Evolutionary conservation across 2,329 filamentous ascomycete genomes (phyloP).

Genomic region (Xylaria sp.): DNA sequence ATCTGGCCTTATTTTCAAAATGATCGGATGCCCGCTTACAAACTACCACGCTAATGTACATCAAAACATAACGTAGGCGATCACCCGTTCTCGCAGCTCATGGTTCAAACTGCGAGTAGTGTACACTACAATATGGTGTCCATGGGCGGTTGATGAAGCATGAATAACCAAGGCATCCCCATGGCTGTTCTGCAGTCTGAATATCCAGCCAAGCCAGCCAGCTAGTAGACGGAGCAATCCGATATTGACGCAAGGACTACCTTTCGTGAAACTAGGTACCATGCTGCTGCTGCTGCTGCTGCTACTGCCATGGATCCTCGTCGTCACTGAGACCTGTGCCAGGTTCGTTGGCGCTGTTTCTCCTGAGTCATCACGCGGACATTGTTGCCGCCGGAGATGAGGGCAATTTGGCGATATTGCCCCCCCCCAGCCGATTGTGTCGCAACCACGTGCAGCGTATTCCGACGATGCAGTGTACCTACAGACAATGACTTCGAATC

Average conservation of each 20-base stretch:
- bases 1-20: slow-evolving; percentile 5
- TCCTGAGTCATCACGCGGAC: slow-evolving; percentile 17
- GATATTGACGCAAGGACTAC: slow-evolving; percentile 22
- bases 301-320: slow-evolving; percentile 26
- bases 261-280: slow-evolving; percentile 28
- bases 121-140: neutral
- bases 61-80: slow-evolving; percentile 17
- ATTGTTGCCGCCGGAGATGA: slow-evolving; percentile 22
- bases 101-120: neutral
- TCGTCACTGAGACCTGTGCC: neutral
- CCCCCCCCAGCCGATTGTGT: slow-evolving; percentile 5
- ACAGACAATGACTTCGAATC: slow-evolving; percentile 22
- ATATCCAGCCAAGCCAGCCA: neutral
- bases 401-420: slow-evolving; percentile 27
- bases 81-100: slow-evolving; percentile 30
- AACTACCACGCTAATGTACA: neutral
- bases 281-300: neutral
- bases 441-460: slow-evolving; percentile 17
- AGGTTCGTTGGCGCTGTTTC: slow-evolving; percentile 3
- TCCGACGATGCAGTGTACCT: slow-evolving; percentile 5
- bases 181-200: neutral
- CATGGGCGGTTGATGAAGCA: slow-evolving; percentile 24
- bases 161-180: neutral
- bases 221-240: slow-evolving; percentile 18
- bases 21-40: neutral